Percentiles rank a stretch among this genome's conserved stretches.
Evolutionary conservation across 2,329 filamentous ascomycete genomes (phyloP).

Genomic region (Aspergillus sp.): DNA sequence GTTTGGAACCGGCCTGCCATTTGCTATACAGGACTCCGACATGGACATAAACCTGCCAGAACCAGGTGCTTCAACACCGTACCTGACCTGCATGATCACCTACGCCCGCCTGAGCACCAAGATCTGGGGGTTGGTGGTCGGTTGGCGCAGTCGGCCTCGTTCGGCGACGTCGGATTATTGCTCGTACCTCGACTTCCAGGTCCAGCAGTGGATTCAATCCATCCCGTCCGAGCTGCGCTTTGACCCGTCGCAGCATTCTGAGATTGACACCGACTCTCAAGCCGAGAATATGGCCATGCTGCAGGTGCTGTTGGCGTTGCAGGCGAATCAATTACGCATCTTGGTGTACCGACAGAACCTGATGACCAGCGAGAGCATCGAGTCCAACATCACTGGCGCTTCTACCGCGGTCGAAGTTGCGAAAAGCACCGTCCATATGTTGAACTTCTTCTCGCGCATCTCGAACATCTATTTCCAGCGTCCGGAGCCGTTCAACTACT

Average conservation of each 20-base stretch:
- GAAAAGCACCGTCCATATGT: conserved; percentile 37
- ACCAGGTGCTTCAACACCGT: conserved; percentile 39
- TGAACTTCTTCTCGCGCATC: conserved; percentile 37
- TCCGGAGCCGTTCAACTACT: conserved; percentile 44
- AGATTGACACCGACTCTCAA: conserved; percentile 9
- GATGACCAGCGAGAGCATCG: conserved; percentile 39
- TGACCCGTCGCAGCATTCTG: conserved; percentile 25
- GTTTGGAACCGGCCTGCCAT: conserved; percentile 52
- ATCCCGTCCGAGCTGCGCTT: conserved; percentile 46
- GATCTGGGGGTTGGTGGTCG: conserved; percentile 47
- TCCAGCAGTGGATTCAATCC: conserved; percentile 47
- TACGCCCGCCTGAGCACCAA: conserved; percentile 49
- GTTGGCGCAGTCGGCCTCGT: conserved; percentile 33
- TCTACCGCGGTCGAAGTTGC: conserved; percentile 44
- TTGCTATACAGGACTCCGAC: conserved; percentile 49
- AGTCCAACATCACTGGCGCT: conserved; percentile 34
- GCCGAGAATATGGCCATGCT: conserved; percentile 41
- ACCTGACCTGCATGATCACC: conserved; percentile 50
- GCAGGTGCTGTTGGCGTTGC: conserved; percentile 45
- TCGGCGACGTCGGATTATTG: conserved; percentile 39
- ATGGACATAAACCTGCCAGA: conserved; percentile 51
- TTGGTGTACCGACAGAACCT: conserved; percentile 47
- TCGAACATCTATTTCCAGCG: conserved; percentile 41
- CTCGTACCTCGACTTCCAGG: conserved; percentile 42
- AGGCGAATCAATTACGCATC: conserved; percentile 48